Evolutionary conservation across 306 rosid genomes (phyloP).

Genomic region (Cicer chorassanicum): DNA sequence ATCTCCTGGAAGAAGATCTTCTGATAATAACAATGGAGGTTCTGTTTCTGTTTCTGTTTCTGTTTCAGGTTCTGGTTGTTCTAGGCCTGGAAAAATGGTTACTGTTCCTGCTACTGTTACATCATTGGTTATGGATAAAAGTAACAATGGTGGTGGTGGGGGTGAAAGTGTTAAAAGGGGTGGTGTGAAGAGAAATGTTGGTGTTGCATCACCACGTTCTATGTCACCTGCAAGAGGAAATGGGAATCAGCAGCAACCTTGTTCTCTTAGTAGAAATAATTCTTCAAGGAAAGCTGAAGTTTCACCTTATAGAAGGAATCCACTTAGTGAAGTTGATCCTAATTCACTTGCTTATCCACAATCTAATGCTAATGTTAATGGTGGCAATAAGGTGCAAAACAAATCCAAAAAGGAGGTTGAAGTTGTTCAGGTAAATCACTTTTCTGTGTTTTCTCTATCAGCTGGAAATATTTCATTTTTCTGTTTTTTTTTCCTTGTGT

Average conservation of each 20-base stretch:
- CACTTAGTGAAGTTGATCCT: constrained; percentile 78
- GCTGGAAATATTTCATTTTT: neutral
- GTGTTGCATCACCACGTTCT: constrained; percentile 80
- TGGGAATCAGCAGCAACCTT: constrained; percentile 55
- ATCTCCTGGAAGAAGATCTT: constrained; percentile 85
- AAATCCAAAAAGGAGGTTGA: constrained; percentile 58
- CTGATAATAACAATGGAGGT: constrained; percentile 48
- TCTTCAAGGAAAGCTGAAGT: constrained; percentile 85
- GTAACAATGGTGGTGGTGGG: constrained; percentile 62
- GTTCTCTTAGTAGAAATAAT: constrained; percentile 81
- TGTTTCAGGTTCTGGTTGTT: constrained; percentile 4
- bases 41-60: constrained; percentile 18
- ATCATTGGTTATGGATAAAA: constrained; percentile 80
- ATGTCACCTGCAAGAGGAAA: constrained; percentile 45
- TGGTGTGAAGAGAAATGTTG: constrained; percentile 75
- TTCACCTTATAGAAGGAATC: constrained; percentile 89
- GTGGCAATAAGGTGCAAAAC: constrained; percentile 49
- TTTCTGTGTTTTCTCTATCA: neutral
- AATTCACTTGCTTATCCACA: constrained; percentile 69
- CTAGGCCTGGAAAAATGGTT: constrained; percentile 87
- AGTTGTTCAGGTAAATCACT: constrained; percentile 60
- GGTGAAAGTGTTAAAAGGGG: constrained; percentile 66
- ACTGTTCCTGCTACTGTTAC: constrained; percentile 92
- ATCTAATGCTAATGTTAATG: constrained; percentile 49
- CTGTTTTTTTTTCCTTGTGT: neutral